Conservation (phyloP, 75 land plant genomes). For the Ceratopteris richardii region DNA sequence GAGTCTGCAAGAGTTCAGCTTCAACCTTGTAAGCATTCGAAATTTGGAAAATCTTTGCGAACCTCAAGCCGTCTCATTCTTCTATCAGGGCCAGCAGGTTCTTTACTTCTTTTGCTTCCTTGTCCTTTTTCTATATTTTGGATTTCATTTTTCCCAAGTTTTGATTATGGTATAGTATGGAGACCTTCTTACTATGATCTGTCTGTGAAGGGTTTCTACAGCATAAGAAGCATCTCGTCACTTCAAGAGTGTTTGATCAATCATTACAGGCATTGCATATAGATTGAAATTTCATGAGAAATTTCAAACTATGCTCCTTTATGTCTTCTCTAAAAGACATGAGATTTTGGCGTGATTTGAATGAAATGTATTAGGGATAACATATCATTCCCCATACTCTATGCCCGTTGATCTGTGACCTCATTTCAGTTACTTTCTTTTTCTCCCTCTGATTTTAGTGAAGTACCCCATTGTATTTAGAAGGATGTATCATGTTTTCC, state of each 20-base stretch:
- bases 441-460: too few species aligned
- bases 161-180: background rate
- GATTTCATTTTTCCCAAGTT: background rate
- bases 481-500: too few species aligned
- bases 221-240: background rate
- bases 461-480: too few species aligned
- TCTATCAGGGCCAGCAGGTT: slow-evolving; percentile 29
- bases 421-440: background rate
- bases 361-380: background rate
- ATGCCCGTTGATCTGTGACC: too few species aligned
- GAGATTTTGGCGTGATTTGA: background rate
- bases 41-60: slow-evolving; percentile 22
- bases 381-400: too few species aligned
- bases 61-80: slow-evolving; percentile 31
- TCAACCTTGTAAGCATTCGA: slow-evolving; percentile 17
- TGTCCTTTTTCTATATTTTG: background rate
- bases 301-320: background rate
- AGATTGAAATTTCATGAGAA: background rate
- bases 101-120: background rate
- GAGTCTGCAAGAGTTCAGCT: slow-evolving; percentile 35
- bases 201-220: background rate
- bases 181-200: background rate
- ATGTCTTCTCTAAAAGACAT: background rate
- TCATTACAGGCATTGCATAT: background rate
- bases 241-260: background rate